Conservation (phyloP, 139 green algal species). For the Chlamydomonas incerta region DNA sequence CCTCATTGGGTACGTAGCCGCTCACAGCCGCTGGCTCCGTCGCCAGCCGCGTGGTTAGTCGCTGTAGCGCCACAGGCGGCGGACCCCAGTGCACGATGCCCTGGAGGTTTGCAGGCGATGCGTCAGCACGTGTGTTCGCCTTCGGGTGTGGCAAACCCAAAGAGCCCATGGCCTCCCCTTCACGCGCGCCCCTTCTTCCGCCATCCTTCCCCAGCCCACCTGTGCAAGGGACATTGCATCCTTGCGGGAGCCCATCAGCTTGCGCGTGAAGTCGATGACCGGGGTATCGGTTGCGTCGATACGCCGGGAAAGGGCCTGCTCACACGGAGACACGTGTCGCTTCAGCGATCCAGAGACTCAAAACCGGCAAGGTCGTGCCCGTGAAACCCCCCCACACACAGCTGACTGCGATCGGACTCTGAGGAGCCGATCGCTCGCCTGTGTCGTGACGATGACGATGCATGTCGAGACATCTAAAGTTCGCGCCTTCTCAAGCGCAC, state of each 20-base stretch:
- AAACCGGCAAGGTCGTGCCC: too few relatives aligned
- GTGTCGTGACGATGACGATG: too few relatives aligned
- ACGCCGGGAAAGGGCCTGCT: conserved; percentile 67
- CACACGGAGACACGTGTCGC: too few relatives aligned
- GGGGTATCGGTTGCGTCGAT: conserved; percentile 78
- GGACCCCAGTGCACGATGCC: conserved; percentile 56
- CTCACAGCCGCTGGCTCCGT: conserved; percentile 24
- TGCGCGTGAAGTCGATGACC: conserved; percentile 67
- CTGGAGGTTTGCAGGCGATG: not conserved
- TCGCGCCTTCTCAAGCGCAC: not conserved
- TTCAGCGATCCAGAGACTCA: too few relatives aligned
- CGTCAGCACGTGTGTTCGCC: not conserved
- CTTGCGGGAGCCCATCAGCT: conserved; percentile 26
- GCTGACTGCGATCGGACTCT: too few relatives aligned
- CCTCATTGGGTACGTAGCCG: conserved; percentile 82
- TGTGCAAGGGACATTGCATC: conserved; percentile 43
- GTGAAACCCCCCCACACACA: too few relatives aligned
- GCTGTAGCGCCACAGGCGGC: conserved; percentile 23
- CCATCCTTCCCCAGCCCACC: not conserved
- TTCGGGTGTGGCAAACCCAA: not conserved
- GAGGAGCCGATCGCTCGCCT: too few relatives aligned
- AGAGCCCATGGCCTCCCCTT: too few relatives aligned
- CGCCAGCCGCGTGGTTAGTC: not conserved
- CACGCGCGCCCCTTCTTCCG: not conserved
- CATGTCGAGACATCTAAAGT: too few relatives aligned